A percentile compares a stretch with the other conserved stretches of the same genome.
phyloP scores from a whole-genome alignment of 495 filamentous ascomycete species.

The Penicillium steckii region DNA sequence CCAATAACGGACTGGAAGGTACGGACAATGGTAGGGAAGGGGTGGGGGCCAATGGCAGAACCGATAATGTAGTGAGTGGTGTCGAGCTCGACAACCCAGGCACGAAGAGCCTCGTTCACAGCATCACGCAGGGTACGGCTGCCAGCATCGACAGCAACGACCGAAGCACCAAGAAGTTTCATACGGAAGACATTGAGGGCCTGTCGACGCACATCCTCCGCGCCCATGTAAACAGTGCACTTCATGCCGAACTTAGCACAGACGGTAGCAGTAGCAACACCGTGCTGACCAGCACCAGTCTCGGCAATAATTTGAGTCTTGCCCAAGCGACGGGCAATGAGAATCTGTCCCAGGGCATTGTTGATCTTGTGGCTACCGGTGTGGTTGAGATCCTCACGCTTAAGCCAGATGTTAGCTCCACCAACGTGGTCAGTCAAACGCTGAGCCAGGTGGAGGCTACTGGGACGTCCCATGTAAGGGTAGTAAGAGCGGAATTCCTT shows the following conservation, averaged over 20 bases:
- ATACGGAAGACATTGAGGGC: constrained; percentile 96
- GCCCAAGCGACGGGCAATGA: constrained; percentile 77
- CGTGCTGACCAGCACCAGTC: constrained; percentile 96
- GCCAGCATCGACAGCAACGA: constrained; percentile 86
- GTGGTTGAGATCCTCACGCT: constrained; percentile 93
- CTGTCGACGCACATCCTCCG: constrained; percentile 92
- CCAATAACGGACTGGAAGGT: constrained; percentile 97
- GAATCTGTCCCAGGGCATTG: constrained; percentile 88
- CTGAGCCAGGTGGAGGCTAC: constrained; percentile 84
- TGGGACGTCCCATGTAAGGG: constrained; percentile 94
- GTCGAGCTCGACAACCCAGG: constrained; percentile 83
- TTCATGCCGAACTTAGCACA: constrained; percentile 96
- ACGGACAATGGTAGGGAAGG: constrained; percentile 94
- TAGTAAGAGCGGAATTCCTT: constrained; percentile 96
- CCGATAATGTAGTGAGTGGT: constrained; percentile 99
- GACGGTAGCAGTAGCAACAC: constrained; percentile 92
- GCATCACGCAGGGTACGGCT: constrained; percentile 84
- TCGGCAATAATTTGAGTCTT: constrained; percentile 96
- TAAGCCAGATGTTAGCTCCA: constrained; percentile 94
- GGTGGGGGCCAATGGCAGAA: constrained; percentile 92
- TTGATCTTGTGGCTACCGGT: constrained; percentile 93
- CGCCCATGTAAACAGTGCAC: constrained; percentile 96
- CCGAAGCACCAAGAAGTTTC: constrained; percentile 85
- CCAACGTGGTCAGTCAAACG: constrained; percentile 84
- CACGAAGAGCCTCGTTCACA: constrained; percentile 88